These are phyloP conservation scores for Nyssa sinensis DNA, from an alignment of 148 eudicot genomes.

Conservation along the genomic window DNA sequence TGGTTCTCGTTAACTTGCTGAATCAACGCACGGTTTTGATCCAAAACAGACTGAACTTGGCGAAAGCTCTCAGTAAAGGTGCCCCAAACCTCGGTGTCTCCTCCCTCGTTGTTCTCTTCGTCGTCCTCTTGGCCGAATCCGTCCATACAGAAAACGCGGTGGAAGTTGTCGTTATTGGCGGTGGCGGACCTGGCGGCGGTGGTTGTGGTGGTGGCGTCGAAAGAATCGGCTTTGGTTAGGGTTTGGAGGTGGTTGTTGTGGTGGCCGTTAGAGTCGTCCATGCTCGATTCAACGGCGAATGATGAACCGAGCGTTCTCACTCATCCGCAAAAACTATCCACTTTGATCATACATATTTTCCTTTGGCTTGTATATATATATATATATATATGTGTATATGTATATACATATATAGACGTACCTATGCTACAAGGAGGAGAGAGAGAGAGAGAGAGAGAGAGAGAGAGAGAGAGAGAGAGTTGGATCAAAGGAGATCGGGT, in stretches of 20 bases:
- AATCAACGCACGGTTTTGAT: conserved; percentile 54
- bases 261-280: conserved; percentile 19
- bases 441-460: no score
- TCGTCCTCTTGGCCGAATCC: not conserved
- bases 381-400: not conserved
- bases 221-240: conserved; percentile 5
- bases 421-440: no score
- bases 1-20: conserved; percentile 71
- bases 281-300: conserved; percentile 14
- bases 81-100: conserved; percentile 38
- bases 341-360: not conserved
- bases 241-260: not conserved
- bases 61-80: conserved; percentile 37
- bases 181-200: not conserved
- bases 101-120: conserved; percentile 4
- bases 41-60: conserved; percentile 54
- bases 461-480: no score
- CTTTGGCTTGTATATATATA: no score
- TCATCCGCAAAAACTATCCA: not conserved
- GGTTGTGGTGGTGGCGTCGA: conserved; percentile 1
- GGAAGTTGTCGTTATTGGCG: not conserved
- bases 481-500: not conserved
- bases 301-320: conserved; percentile 24
- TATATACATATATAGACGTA: no score
- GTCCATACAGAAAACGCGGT: not conserved